Evolutionary conservation across 306 rosid genomes (phyloP).

Genomic region (Leucaena leucocephala): DNA sequence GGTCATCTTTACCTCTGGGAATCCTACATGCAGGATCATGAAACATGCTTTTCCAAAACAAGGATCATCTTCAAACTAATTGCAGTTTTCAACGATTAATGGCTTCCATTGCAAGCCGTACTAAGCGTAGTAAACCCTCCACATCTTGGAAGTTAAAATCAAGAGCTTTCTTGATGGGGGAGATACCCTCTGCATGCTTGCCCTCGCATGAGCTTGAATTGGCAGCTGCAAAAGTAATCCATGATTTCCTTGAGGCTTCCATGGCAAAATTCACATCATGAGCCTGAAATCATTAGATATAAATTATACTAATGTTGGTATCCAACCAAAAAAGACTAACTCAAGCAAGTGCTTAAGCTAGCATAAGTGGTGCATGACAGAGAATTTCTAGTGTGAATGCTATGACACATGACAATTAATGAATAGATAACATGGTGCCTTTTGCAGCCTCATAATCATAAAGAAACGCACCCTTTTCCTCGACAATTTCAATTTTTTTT

Average conservation of each 20-base stretch:
- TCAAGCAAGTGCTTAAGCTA: constrained; percentile 15
- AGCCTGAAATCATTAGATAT: constrained; percentile 59
- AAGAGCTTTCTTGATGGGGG: constrained; percentile 87
- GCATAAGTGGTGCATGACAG: neutral
- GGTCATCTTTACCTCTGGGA: constrained; percentile 4
- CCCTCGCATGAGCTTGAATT: constrained; percentile 51
- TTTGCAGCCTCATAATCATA: constrained; percentile 7
- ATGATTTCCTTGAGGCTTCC: constrained; percentile 93
- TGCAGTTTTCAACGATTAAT: constrained; percentile 53
- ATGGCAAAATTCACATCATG: constrained; percentile 83
- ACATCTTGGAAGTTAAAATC: constrained; percentile 95
- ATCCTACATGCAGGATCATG: constrained; percentile 41
- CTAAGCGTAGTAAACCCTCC: constrained; percentile 77
- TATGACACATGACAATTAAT: constrained; percentile 17
- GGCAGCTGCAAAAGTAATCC: constrained; percentile 76
- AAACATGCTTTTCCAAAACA: constrained; percentile 37
- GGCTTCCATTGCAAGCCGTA: constrained; percentile 79
- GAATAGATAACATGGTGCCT: constrained; percentile 8
- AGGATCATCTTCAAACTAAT: constrained; percentile 37
- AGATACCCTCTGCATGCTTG: constrained; percentile 64
- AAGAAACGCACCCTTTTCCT: neutral
- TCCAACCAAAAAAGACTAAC: constrained; percentile 1
- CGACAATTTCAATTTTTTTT: constrained; percentile 21
- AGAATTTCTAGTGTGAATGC: neutral
- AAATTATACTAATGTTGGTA: constrained; percentile 32